Base-by-base conservation (phyloP, 2,329 filamentous ascomycete species). In the Pseudocercospora fuligena region DNA sequence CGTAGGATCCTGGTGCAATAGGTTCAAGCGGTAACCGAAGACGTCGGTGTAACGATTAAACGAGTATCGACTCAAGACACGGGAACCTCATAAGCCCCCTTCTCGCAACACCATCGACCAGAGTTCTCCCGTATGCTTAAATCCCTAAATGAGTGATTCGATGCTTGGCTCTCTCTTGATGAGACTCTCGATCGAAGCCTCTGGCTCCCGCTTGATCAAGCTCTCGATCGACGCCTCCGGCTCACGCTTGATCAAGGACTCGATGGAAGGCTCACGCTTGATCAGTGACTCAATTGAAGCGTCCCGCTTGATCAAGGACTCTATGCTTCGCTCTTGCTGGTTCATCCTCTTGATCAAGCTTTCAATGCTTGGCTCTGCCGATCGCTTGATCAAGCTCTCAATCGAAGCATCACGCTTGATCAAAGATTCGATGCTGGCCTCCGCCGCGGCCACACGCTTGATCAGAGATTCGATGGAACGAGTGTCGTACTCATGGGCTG, bases 391-490 rank as follows among this genome's bases (percentile, higher is more conserved):
- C 14, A 56, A 25, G 51, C 23, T 56, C 16, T 56, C 51, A 25
- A 56, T 54, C 21, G 51, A 54, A 29, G 51, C 51, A 27, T 54
- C 51, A 9, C 51, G 51, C 27, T 56, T 56, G 51, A 56, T 56
- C 51, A 56, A 27, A 19, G 51, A 56, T 14, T 56, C 51, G 23
- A 56, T 56, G 51, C 51, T 56, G n/a, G 51, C 51, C 23, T 56
- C 51, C n/a, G 51, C 51, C 14, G n/a, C 51, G 12, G 51, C 51
- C 51, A 56, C 27, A 25, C 51, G 51, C 23, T 56, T 56, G 51
- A 56, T 56, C 51, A 56, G 23, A 27, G 51, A 29, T 56, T 56
- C 51, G 51, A 56, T 56, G 23, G 51, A 56, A 31, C 51, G 51
- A 7, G n/a, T 25, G 27, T 47, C 43, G 43, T 47, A 21, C 21